Base-by-base conservation (phyloP, 306 rosid genomes). In the Vicia villosa region DNA sequence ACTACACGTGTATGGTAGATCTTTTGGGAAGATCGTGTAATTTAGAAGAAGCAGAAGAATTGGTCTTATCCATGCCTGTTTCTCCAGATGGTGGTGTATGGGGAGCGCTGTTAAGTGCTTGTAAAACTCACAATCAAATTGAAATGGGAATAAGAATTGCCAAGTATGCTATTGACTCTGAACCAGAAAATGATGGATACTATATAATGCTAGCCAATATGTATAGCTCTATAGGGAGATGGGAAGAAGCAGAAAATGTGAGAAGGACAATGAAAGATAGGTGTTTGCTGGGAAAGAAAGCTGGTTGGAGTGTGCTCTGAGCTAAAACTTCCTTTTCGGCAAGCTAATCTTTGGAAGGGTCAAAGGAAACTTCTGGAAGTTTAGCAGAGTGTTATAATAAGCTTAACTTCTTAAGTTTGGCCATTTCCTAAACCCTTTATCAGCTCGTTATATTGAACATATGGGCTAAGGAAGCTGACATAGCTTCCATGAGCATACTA, bases 1-100 rank as follows among this genome's bases (percentile, higher is more conserved):
- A 91, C 81, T 86, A 83, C 83, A 84, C 97, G 61, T 85, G 89
- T 73, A 89, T 89, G 91, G 86, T 91, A 47, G 97, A 89, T 81
- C 90, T 89, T 82, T 86, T 88, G 46, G 93, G 87, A 51, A 83
- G 91, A 75, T 82, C 91, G 0, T 90, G 96, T 59, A 80, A 80
- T 70, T 82, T 89, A 65, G 78, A 75, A 82, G 97, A 84, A 64
- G 97, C 96, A 11, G 86, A 89, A 81, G 76, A 79, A 50, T 55
- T 89, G 69, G 89, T 85, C 57, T 78, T 83, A 42, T 85, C 96
- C 52, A 91, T 91, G 96, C 97, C 96, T 14, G 50, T 89, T 20
- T 19, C 82, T 75, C 94, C 94, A 0, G 96, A 89, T 63, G 87
- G 88, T 13, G 86, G 84, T 37, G 84, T 91, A 47, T 88, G 91